Evolutionary conservation across 1,284 basidiomycete species (phyloP).

Genomic region (Blastosporella zonata): DNA sequence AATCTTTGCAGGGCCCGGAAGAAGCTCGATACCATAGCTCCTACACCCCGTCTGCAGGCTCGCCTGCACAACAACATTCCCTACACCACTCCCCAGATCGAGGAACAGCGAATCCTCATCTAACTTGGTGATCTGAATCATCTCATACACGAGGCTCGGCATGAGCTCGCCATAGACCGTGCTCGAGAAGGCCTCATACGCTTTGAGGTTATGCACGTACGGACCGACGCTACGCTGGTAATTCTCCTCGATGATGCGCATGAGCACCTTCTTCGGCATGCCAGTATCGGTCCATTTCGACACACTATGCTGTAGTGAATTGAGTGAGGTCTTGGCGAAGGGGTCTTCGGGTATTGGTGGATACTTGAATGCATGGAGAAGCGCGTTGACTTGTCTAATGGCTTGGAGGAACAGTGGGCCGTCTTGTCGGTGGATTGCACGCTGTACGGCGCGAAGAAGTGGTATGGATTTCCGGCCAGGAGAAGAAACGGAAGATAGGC

Average conservation of each 20-base stretch:
- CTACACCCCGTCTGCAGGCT: conserved; percentile 71
- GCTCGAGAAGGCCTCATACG: conserved; percentile 73
- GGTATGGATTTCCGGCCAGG: conserved; percentile 37
- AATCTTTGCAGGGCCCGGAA: conserved; percentile 61
- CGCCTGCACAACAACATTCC: conserved; percentile 74
- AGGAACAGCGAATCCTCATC: conserved; percentile 61
- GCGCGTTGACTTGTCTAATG: conserved; percentile 54
- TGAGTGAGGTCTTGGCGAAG: conserved; percentile 41
- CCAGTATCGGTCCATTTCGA: conserved; percentile 46
- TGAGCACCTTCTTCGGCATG: conserved; percentile 56
- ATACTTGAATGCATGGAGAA: conserved; percentile 62
- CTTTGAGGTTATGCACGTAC: conserved; percentile 56
- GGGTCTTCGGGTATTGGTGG: conserved; percentile 48
- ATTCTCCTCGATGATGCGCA: conserved; percentile 73
- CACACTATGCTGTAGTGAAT: conserved; percentile 46
- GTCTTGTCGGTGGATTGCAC: conserved; percentile 59
- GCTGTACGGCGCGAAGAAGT: conserved; percentile 56
- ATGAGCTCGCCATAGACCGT: conserved; percentile 77
- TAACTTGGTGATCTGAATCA: conserved; percentile 57
- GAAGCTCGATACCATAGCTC: conserved; percentile 69
- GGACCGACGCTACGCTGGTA: conserved; percentile 79
- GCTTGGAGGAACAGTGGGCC: conserved; percentile 68
- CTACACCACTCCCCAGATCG: conserved; percentile 78
- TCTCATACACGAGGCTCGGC: conserved; percentile 65
- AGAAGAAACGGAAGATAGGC: conserved; percentile 31